Evolutionary conservation across 306 rosid genomes (phyloP).

Genomic region (Begonia masoniana): DNA sequence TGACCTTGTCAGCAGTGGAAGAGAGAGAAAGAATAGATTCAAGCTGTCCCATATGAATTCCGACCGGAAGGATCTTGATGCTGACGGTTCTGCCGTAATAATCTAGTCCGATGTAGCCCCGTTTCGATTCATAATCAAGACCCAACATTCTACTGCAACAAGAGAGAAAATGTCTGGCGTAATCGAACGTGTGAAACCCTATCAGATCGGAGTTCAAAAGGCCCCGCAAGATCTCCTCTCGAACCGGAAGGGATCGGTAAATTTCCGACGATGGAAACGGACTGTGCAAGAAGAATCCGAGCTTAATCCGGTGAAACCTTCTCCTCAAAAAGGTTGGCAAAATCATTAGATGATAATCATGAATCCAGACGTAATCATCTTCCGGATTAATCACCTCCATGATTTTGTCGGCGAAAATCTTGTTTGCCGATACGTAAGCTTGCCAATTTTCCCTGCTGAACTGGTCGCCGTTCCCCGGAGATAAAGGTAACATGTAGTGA

Average conservation of each 20-base stretch:
- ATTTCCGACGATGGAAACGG: slow-evolving; percentile 36
- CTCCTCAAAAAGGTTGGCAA: slow-evolving; percentile 2
- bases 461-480: slow-evolving; percentile 33
- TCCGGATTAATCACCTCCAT: slow-evolving; percentile 47
- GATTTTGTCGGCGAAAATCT: slow-evolving; percentile 49
- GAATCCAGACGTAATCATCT: slow-evolving; percentile 61
- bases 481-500: slow-evolving; percentile 69
- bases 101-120: slow-evolving; percentile 65
- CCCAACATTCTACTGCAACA: slow-evolving; percentile 72
- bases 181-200: slow-evolving; percentile 65
- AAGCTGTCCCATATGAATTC: slow-evolving; percentile 32
- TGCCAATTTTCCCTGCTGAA: slow-evolving; percentile 42
- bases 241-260: slow-evolving; percentile 42
- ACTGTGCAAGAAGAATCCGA: slow-evolving; percentile 28
- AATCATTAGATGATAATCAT: slow-evolving; percentile 66
- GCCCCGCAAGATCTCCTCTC: slow-evolving; percentile 40
- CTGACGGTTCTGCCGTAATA: slow-evolving; percentile 57
- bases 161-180: slow-evolving; percentile 62
- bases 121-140: slow-evolving; percentile 50
- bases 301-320: slow-evolving; percentile 33
- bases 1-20: background rate
- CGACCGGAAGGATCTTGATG: slow-evolving; percentile 28
- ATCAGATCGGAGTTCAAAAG: slow-evolving; percentile 54
- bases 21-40: slow-evolving; percentile 6
- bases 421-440: slow-evolving; percentile 51